Base-by-base conservation (phyloP, 768 basidiomycete genomes). In the Pisolithus tinctorius region DNA sequence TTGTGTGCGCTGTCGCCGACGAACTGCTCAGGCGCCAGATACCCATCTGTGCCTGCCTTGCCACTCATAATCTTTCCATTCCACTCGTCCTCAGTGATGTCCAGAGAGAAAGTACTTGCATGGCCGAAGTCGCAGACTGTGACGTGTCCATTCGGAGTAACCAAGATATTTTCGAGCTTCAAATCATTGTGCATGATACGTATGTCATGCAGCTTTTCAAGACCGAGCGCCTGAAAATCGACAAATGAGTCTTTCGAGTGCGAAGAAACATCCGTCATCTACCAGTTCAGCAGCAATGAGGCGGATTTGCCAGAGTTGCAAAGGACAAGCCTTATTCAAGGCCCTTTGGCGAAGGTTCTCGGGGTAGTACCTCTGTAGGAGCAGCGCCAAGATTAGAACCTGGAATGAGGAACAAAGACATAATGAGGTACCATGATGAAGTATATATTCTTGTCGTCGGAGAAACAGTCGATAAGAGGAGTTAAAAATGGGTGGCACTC, bases 101-200 rank as follows among this genome's bases (percentile, higher is more conserved):
- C 43, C 38, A 30, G 29, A 20, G 53, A 48, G 38, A 62, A 48
- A 17, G 52, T 47, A 16, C 41, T 27, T 3, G 58, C 53, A 27
- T 64, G 55, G 17, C 58, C 58, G 41, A 57, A 58, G 38, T 58
- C 58, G 29, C 45, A 53, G 23, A 58, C 5, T n/a, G 44, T 38
- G 45, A 58, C 27, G 16, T 58, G 58, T 17, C 58, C 58, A 20
- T 36, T 41, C 5, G 55, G 49, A 47, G 71, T 70, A 31, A 74
- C 63, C 27, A 80, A 59, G 43, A 80, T 68, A 55, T 80, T 80
- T 58, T 80, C 78, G 31, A 75, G 62, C 63, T 80, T 80, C 55
- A 80, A 54, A 58, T 80, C 78, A 20, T 74, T 65, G 63, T 80
- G 78, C 9, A 75, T 66, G 43, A 79, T 60, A 9, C 67, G 62